A percentile compares a stretch with the other conserved stretches of the same genome.
phyloP scores from a whole-genome alignment of 768 basidiomycete species.

The Roridomyces roridus region DNA sequence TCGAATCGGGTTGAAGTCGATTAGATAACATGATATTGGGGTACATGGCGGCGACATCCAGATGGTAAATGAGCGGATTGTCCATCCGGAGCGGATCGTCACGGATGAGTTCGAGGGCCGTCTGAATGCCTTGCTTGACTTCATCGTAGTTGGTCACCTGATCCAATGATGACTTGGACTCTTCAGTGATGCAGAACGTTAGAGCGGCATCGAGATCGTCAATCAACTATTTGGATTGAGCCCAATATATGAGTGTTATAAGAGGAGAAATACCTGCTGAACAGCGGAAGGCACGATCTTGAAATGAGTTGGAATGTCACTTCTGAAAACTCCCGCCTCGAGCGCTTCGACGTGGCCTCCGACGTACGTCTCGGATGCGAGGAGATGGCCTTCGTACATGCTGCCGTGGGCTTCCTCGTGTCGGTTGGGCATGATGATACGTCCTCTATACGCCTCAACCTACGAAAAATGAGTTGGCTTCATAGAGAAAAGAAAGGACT shows the following conservation, averaged over 20 bases:
- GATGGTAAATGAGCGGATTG: conserved; percentile 95
- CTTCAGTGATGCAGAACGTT: conserved; percentile 86
- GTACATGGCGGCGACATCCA: conserved; percentile 99
- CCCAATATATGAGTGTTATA: neutral
- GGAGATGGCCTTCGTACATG: conserved; percentile 95
- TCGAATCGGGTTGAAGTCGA: conserved; percentile 96
- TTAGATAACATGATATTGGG: conserved; percentile 99
- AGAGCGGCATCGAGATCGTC: conserved; percentile 93
- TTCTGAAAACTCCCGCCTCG: conserved; percentile 97
- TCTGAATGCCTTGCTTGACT: conserved; percentile 80
- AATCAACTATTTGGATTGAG: conserved; percentile 67
- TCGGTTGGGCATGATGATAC: conserved; percentile 97
- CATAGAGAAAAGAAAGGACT: conserved; percentile 28
- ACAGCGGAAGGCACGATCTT: conserved; percentile 89
- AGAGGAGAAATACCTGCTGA: conserved; percentile 64
- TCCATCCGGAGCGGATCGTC: conserved; percentile 90
- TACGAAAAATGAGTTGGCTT: conserved; percentile 38
- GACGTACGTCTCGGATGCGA: conserved; percentile 97
- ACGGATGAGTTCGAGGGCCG: conserved; percentile 85
- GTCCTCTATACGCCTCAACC: conserved; percentile 94
- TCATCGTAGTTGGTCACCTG: conserved; percentile 95
- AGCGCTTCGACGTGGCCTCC: conserved; percentile 99
- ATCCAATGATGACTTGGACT: conserved; percentile 79
- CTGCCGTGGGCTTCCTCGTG: conserved; percentile 92
- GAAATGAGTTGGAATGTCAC: conserved; percentile 94